Evolutionary conservation across 2,329 filamentous ascomycete genomes (phyloP), one percentile per base, ranked within the genome.

Genomic region (Scorias spongiosa): DNA sequence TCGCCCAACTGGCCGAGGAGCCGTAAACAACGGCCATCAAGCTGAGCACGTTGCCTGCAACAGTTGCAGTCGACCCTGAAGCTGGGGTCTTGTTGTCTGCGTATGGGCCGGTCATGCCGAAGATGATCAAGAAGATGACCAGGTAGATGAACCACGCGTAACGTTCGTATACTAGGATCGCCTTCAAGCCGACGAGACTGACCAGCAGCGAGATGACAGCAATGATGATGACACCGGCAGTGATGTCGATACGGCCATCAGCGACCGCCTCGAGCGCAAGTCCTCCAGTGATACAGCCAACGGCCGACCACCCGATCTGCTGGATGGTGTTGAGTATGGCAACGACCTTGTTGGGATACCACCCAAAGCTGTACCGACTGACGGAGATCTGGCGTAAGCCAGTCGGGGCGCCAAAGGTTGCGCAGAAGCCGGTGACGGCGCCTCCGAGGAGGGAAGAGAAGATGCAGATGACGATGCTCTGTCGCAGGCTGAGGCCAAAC

Each of bases 111-210:
- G 67, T 63, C 55, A 71, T 59, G 12, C 65, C 68, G 42, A 70
- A 64, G 44, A 72, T 64, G 44, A 72, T 58, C 46, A 66, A 58
- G 50, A 72, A 62, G 30, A 70, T 61, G 48, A 70, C 62, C 50
- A 70, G 63, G 44, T 66, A 68, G 42, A 64, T 50, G 47, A 68
- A 61, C 68, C 68, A 71, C 2, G 67, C 66, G 47, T 70, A 71
- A 44, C 66, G 66, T 56, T 71, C 68, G 49, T 65, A 70, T 0
- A 65, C 58, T 41, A 70, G 56, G 44, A 71, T 67, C 20, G 66
- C 56, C 15, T 58, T 57, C 30, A 70, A 62, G 7, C 65, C 65
- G 11, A 66, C 50, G 43, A 66, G 60, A 2, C 59, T 63, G 48
- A 67, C 57, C 28, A 61, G 39, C 29, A 61, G 55, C 39, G 57